Evolutionary conservation across 129 eudicot species (phyloP).

Genomic region (Saussurea involucrata): DNA sequence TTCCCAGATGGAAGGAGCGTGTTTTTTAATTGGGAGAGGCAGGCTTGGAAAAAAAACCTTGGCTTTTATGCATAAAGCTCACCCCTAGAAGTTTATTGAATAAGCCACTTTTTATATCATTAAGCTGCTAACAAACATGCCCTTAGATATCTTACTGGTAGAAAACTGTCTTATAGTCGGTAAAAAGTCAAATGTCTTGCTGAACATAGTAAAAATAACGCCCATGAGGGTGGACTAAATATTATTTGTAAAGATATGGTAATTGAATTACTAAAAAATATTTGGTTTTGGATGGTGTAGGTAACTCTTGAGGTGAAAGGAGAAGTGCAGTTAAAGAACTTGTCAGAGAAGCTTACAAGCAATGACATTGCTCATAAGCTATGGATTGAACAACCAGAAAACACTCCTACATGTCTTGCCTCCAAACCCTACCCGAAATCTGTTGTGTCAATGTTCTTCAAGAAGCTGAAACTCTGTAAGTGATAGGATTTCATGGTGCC

Average conservation of each 20-base stretch:
- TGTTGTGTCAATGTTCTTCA: constrained; percentile 64
- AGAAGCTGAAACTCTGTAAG: constrained; percentile 83
- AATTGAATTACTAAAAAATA: background rate
- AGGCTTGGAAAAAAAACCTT: too few relatives aligned
- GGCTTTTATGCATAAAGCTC: too few relatives aligned
- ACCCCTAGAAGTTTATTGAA: too few relatives aligned
- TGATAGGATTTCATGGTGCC: constrained; percentile 32
- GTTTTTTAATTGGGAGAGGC: too few relatives aligned
- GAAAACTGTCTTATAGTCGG: background rate
- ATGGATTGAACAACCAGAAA: constrained; percentile 97
- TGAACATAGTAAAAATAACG: background rate
- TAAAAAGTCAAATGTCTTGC: background rate
- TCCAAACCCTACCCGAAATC: constrained; percentile 92
- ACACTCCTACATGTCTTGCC: constrained; percentile 83
- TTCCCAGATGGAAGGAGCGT: too few relatives aligned
- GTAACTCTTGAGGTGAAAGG: constrained; percentile 91
- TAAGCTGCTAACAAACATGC: too few relatives aligned
- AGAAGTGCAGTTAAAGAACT: constrained; percentile 61
- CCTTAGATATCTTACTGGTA: background rate
- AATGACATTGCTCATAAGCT: constrained; percentile 74
- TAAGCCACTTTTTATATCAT: too few relatives aligned
- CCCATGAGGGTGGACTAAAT: background rate
- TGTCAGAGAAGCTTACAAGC: constrained; percentile 68
- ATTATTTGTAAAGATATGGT: background rate
- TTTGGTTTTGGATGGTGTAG: constrained; percentile 21